Evolutionary conservation across 225 moss, liverwort and hornwort species (phyloP), one percentile per base, ranked within the genome.

Genomic region (Marchantia paleacea): DNA sequence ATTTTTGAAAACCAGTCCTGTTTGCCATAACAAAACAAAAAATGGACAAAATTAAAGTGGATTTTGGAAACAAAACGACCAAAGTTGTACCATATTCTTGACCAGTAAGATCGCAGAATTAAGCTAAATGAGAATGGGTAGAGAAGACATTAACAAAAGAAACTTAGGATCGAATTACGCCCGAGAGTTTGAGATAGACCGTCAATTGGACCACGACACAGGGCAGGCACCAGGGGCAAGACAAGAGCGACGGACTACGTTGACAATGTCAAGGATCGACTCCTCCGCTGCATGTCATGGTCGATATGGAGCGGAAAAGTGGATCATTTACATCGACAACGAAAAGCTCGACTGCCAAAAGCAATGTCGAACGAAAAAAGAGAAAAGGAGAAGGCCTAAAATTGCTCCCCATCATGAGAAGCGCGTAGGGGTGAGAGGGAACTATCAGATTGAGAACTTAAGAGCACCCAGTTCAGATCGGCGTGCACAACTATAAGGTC

Each of bases 1-100:
- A 83, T 80, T 92, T 90, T 80, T 99, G 95, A 64, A 99, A 99
- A 76, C 95, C 97, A 83, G 89, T 82, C 85, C 97, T 97, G 91
- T 26, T 71, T 81, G 75, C 50, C 58, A 48, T 15, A 60, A 52
- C 10, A 29, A 55, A 1, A 49, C 47, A 55, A 30, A 54, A 28
- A 22, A 39, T 2, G 39, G 5, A 39, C 39, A 22, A 49, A 0
- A 8, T 72, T 50, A 50, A 52, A 26, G 28, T 25, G 10, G 74
- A n/a, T 75, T 53, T 53, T 3, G 6, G 55, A 12, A 13, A 55
- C 7, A 28, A 14, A 28, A 15, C 14, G 3, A 22, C 72, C 39
- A 39, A 2, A 39, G 39, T 39, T 39, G 5, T 39, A 39, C 39
- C 39, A 39, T 39, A 39, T n/a, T 72, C 7, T 3, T 72, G 51